Percentiles rank a stretch among this genome's conserved stretches.
Evolutionary conservation across 306 rosid genomes (phyloP).

Genomic region (Malus sieversii): DNA sequence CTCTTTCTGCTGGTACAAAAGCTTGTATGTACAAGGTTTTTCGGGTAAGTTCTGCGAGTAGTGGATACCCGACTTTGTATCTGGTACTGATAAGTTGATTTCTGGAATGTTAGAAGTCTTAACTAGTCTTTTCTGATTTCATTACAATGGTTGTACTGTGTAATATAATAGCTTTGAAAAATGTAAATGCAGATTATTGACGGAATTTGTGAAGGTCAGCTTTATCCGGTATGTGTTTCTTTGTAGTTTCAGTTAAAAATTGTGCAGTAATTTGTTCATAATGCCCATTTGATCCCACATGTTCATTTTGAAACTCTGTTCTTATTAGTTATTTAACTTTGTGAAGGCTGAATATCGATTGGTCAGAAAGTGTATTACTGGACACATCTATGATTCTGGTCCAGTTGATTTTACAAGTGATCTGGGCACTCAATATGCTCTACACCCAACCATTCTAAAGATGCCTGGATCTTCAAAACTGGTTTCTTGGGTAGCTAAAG

Average conservation of each 20-base stretch:
- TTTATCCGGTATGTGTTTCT: slow-evolving; percentile 47
- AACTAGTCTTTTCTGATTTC: slow-evolving; percentile 1
- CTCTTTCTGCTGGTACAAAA: slow-evolving; percentile 81
- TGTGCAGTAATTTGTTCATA: not conserved
- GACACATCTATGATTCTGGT: slow-evolving; percentile 84
- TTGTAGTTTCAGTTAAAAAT: slow-evolving; percentile 1
- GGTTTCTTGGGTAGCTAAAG: slow-evolving; percentile 82
- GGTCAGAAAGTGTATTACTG: slow-evolving; percentile 68
- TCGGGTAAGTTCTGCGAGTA: slow-evolving; percentile 43
- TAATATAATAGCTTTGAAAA: slow-evolving; percentile 7
- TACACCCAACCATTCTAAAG: slow-evolving; percentile 62
- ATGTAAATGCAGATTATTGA: slow-evolving; percentile 61
- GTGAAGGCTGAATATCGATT: slow-evolving; percentile 55
- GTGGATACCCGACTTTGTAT: not conserved
- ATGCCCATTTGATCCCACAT: not conserved
- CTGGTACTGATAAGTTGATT: slow-evolving; percentile 4
- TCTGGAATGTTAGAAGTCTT: slow-evolving; percentile 11
- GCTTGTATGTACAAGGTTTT: slow-evolving; percentile 80
- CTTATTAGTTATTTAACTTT: not conserved
- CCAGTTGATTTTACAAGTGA: slow-evolving; percentile 91
- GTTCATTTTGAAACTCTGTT: not conserved
- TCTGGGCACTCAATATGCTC: slow-evolving; percentile 70
- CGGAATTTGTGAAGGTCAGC: slow-evolving; percentile 62
- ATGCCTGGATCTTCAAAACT: slow-evolving; percentile 75
- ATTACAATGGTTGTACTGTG: not conserved